Evolutionary conservation across 805 yeast species (phyloP).

Genomic region (Peterozyma xylosa): DNA sequence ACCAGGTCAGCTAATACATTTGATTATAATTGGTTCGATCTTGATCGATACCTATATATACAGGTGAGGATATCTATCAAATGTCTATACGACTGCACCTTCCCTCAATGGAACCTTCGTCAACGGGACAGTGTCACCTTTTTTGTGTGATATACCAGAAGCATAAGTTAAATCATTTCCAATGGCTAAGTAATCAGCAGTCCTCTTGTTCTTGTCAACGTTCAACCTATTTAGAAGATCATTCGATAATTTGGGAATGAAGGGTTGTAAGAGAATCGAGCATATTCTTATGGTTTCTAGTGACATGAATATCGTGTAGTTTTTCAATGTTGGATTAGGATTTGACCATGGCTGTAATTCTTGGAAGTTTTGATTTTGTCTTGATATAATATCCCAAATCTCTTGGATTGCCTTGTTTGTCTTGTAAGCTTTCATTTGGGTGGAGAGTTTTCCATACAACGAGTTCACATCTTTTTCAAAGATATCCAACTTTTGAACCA

Average conservation of each 20-base stretch:
- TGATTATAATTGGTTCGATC: too few species aligned
- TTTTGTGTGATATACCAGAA: slow-evolving; percentile 23
- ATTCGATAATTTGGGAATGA: slow-evolving; percentile 60
- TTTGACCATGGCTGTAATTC: slow-evolving; percentile 69
- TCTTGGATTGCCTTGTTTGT: slow-evolving; percentile 47
- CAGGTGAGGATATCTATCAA: too few species aligned
- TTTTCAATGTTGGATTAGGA: slow-evolving; percentile 15
- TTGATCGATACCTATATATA: too few species aligned
- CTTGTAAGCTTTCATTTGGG: slow-evolving; percentile 36
- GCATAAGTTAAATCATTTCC: slow-evolving; percentile 65
- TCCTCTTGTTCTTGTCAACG: slow-evolving; percentile 37
- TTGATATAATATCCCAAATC: slow-evolving; percentile 52
- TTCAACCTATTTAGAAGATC: slow-evolving; percentile 55
- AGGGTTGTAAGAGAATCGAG: slow-evolving; percentile 61
- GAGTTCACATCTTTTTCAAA: slow-evolving; percentile 22
- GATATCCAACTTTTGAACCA: slow-evolving; percentile 1
- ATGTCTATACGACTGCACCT: slow-evolving; percentile 2
- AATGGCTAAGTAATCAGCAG: slow-evolving; percentile 33
- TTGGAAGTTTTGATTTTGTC: slow-evolving; percentile 65
- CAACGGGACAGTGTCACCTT: slow-evolving; percentile 25
- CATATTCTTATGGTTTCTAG: slow-evolving; percentile 65
- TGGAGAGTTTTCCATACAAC: slow-evolving; percentile 31
- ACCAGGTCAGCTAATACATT: too few species aligned
- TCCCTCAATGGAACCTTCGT: slow-evolving; percentile 14
- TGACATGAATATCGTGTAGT: slow-evolving; percentile 40